phyloP scores from a whole-genome alignment of 768 basidiomycete genomes.

The Russula earlei region DNA sequence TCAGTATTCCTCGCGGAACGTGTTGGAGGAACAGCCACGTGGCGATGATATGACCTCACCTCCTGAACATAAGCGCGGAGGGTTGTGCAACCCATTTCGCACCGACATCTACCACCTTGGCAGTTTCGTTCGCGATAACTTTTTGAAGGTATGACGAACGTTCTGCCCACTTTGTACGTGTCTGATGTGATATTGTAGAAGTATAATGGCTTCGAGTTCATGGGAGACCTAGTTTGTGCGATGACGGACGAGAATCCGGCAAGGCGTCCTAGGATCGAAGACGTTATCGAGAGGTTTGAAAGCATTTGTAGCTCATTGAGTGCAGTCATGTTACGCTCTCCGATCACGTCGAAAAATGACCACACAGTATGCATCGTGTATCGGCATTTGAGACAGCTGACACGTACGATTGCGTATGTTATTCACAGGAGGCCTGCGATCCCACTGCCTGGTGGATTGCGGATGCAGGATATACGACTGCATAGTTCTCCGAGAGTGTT shows the following conservation, averaged over 20 bases:
- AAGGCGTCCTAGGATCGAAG: constrained; percentile 26
- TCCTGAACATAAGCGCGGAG: constrained; percentile 20
- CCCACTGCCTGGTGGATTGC: background rate
- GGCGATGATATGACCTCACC: constrained; percentile 23
- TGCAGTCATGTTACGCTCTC: background rate
- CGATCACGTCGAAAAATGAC: constrained; percentile 3
- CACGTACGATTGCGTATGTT: background rate
- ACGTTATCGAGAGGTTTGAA: constrained; percentile 2
- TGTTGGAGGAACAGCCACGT: constrained; percentile 11
- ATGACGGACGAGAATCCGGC: constrained; percentile 30
- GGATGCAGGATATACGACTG: too few species aligned
- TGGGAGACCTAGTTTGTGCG: constrained; percentile 19
- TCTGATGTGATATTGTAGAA: constrained; percentile 9
- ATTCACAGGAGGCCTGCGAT: background rate
- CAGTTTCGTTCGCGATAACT: constrained; percentile 18
- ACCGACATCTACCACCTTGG: constrained; percentile 23
- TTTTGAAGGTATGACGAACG: constrained; percentile 12
- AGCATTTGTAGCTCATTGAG: constrained; percentile 1
- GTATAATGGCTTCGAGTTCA: constrained; percentile 15
- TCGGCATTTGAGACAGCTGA: background rate
- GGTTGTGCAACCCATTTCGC: constrained; percentile 20
- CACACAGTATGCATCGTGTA: background rate
- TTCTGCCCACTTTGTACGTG: background rate
- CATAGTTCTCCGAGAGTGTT: background rate
- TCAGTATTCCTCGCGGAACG: constrained; percentile 7